Conservation (phyloP, 2,329 filamentous ascomycete genomes). For the Lomentospora prolificans region DNA sequence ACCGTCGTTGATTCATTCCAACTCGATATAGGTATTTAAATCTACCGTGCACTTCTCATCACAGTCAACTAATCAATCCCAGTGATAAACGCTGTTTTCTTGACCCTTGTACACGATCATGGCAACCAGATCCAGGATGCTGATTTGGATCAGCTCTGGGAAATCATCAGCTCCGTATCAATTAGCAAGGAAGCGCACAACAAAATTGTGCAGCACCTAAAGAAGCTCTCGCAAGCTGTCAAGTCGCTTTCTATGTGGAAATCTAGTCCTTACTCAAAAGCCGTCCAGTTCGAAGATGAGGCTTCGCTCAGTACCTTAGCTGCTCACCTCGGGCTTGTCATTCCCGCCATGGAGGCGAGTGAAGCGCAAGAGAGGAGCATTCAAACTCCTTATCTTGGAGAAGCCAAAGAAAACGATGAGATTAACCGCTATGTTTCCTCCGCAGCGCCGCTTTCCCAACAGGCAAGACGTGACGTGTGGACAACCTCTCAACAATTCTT, state of each 20-base stretch:
- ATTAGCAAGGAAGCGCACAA: not conserved
- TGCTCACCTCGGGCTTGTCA: constrained; percentile 1
- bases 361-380: not conserved
- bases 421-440: constrained; percentile 3
- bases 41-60: not conserved
- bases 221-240: not conserved
- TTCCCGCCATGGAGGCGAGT: not conserved
- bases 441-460: constrained; percentile 2
- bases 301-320: constrained; percentile 4
- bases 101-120: constrained; percentile 2
- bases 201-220: constrained; percentile 8
- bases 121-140: not conserved
- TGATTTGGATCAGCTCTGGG: constrained; percentile 1
- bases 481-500: constrained; percentile 1
- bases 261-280: not conserved
- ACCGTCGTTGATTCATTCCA: not conserved
- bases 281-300: constrained; percentile 3
- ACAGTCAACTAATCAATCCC: not conserved
- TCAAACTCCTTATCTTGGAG: not conserved
- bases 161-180: not conserved
- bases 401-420: constrained; percentile 1
- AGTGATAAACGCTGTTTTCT: constrained; percentile 4
- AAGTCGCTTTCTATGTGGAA: constrained; percentile 1
- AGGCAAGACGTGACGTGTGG: constrained; percentile 6
- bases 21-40: constrained; percentile 4